Base-by-base conservation (phyloP, 495 filamentous ascomycete genomes). In the Talaromyces trachyspermus region DNA sequence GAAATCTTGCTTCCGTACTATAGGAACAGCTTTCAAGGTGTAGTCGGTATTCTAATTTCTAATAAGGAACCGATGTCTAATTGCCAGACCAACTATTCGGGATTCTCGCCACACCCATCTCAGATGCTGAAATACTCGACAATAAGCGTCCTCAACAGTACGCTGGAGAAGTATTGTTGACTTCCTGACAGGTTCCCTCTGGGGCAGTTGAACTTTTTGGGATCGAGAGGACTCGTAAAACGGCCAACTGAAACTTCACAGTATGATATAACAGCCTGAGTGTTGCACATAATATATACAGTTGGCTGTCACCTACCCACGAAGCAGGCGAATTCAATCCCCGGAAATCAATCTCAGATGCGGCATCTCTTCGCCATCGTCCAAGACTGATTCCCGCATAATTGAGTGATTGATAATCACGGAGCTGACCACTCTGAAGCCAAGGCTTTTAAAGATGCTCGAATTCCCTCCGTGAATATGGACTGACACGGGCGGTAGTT, bases 311-410 rank as follows among this genome's bases (percentile, higher is more conserved):
- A 15, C 39, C 22, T 23, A 42, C 39, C 39, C 39, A 42, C 8
- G 39, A 27, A 42, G 39, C 39, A 42, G 23, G 39, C 6, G 39
- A 42, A 42, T 42, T 24, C 22, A 7, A 26, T 25, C 39, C 22
- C 6, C 10, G 18, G 22, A 24, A 42, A 26, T 42, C 22, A 14
- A 26, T 25, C 22, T 42, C 39, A n/a, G 23, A 14, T 42, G 39
- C 8, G 15, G 23, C 19, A 17, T 27, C 12, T 24, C 22, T 27
- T 25, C n/a, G 18, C 39, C 39, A 42, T 42, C 22, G 18, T 24
- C 15, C 39, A 2, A 42, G 12, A 25, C 39, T 42, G 11, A 24
- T n/a, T 24, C n/a, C 39, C 5, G 22, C 18, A 24, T 42, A 6
- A 15, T 42, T 8, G 39, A 42, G 18, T 1, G 39, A 42, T 7